Base-by-base conservation (phyloP, 2,329 filamentous ascomycete genomes). In the Penicillium hesseltinei region DNA sequence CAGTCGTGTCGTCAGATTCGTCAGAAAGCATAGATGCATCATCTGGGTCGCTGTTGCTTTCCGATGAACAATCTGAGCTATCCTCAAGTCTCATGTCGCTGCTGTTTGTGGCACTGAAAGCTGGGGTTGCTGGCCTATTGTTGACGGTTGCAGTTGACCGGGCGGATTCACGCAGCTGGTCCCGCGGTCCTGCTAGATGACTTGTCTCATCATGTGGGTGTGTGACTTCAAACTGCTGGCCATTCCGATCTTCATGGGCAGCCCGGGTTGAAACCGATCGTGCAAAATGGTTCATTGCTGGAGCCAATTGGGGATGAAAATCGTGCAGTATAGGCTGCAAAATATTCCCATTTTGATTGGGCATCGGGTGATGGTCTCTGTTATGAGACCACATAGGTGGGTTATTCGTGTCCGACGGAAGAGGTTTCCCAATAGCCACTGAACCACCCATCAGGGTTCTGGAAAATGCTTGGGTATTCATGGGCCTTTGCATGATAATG, bases 401-500 rank as follows among this genome's bases (percentile, higher is more conserved):
- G 36, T 6, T 11, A 3, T 42, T 33, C n/a, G 38, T 10, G 6
- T 42, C 15, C 10, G 10, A 2, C 5, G 4, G 21, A 35, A 27
- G 25, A 2, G 8, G 10, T 27, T 19, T 27, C 19, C 29, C 27
- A 33, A 21, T 23, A 15, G 33, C 21, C 40, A 66, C 61, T 17
- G 60, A 39, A 9, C 61, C 62, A 2, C 62, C 57, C 56, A 62
- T 59, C 1, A 55, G 49, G 2, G 59, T 53, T 44, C 62, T 60
- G 11, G 56, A 57, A 44, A 62, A 58, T 13, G 64, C 53, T 4
- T 58, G 57, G 17, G 56, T 56, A 19, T 56, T 61, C 39, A 65
- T 51, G 3, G 72, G 61, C 46, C 66, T 69, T 46, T 68, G 68
- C 65, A 69, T 62, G 29, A 75, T 54, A 13, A 76, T 66, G n/a